Percentiles rank a stretch among this genome's conserved stretches.
phyloP scores from a whole-genome alignment of 768 basidiomycete species.

The Porpolomopsis calyptriformis region DNA sequence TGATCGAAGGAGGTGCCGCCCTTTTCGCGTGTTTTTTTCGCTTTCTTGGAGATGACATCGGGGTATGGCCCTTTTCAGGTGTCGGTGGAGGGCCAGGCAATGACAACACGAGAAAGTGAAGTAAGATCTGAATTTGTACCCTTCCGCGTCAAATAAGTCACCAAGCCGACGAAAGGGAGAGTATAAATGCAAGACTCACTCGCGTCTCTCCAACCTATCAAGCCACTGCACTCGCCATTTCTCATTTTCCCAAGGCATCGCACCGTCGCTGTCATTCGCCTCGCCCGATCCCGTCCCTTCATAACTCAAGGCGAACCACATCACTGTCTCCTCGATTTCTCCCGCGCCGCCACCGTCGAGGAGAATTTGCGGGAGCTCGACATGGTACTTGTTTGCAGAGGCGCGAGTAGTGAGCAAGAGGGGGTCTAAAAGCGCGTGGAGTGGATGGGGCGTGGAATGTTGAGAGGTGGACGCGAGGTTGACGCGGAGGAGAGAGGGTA shows the following conservation, averaged over 20 bases:
- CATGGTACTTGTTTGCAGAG: conserved; percentile 49
- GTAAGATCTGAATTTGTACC: conserved; percentile 64
- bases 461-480: conserved; percentile 21
- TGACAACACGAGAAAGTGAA: conserved; percentile 56
- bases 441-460: conserved; percentile 33
- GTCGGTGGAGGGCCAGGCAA: conserved; percentile 37
- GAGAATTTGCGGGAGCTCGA: conserved; percentile 52
- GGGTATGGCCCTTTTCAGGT: conserved; percentile 17
- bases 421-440: conserved; percentile 50
- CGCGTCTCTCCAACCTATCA: conserved; percentile 57
- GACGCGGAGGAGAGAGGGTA: conserved; percentile 47
- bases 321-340: conserved; percentile 59
- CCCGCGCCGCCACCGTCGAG: conserved; percentile 48
- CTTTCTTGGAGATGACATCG: conserved; percentile 18
- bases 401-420: conserved; percentile 50
- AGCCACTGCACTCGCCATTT: conserved; percentile 48
- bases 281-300: conserved; percentile 40
- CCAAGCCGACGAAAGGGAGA: not conserved
- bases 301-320: conserved; percentile 63
- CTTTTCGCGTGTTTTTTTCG: conserved; percentile 18
- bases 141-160: conserved; percentile 25
- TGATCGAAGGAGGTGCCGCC: conserved; percentile 18
- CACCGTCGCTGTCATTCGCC: conserved; percentile 21
- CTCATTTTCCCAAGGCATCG: conserved; percentile 36
- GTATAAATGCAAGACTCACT: conserved; percentile 28